A percentile compares a stretch with the other conserved stretches of the same genome.
These are phyloP conservation scores for Theileria sp. DNA, from an alignment of 169 alveolate genomes.

Conservation along the genomic window DNA sequence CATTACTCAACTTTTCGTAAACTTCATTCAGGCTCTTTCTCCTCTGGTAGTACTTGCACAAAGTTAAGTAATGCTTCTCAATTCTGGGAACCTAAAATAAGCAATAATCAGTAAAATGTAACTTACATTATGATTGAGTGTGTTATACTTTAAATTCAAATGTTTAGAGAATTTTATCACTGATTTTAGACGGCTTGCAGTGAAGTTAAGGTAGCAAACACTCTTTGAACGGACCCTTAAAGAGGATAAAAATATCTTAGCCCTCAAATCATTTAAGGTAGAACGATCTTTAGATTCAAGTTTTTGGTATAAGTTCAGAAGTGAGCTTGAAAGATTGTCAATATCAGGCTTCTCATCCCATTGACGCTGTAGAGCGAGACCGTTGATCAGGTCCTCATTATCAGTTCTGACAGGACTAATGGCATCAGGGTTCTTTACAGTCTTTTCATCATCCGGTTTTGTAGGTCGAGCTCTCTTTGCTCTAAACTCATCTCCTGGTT, in stretches of 20 bases:
- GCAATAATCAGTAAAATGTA: background rate
- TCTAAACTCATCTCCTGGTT: background rate
- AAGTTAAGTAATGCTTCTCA: conserved; percentile 20
- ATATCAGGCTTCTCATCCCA: conserved; percentile 65
- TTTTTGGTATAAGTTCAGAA: conserved; percentile 41
- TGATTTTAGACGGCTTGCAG: conserved; percentile 20
- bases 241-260: conserved; percentile 24
- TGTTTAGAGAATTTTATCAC: conserved; percentile 14
- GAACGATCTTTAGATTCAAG: background rate
- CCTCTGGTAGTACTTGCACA: conserved; percentile 15
- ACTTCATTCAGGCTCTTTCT: conserved; percentile 38
- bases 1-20: conserved; percentile 53
- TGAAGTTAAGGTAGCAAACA: conserved; percentile 19
- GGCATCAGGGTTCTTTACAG: conserved; percentile 26
- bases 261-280: conserved; percentile 12
- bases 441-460: conserved; percentile 17
- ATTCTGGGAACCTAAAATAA: conserved; percentile 51
- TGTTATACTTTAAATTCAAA: conserved; percentile 19
- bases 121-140: conserved; percentile 44
- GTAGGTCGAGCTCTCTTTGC: background rate
- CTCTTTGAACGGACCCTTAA: conserved; percentile 46
- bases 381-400: conserved; percentile 42
- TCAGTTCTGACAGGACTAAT: conserved; percentile 9
- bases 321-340: conserved; percentile 47
- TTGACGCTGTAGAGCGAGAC: conserved; percentile 62